Conservation (phyloP, 2,329 filamentous ascomycete genomes). For the Lasiodiplodia sp. region DNA sequence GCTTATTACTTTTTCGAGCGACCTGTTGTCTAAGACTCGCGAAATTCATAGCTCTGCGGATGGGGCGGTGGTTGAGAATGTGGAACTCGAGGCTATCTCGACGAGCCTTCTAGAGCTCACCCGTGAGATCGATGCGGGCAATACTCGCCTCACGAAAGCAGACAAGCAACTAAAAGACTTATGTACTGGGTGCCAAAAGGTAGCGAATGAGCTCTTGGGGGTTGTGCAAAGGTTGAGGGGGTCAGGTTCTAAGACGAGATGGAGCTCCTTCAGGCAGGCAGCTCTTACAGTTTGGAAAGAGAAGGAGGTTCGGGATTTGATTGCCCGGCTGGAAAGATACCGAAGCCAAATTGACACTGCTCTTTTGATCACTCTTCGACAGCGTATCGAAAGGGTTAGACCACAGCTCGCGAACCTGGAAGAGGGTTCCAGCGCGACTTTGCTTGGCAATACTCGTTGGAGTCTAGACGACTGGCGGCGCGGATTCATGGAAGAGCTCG, state of each 20-base stretch:
- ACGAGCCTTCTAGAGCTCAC: not conserved
- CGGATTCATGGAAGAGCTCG: slow-evolving; percentile 5
- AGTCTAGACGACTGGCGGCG: not conserved
- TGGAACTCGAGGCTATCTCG: slow-evolving; percentile 4
- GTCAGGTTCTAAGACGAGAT: not conserved
- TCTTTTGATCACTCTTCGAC: slow-evolving; percentile 31
- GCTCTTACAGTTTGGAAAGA: slow-evolving; percentile 11
- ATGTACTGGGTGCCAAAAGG: not conserved
- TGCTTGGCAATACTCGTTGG: too few relatives aligned
- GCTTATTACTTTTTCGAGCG: slow-evolving; percentile 5
- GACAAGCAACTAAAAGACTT: slow-evolving; percentile 3
- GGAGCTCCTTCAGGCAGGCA: slow-evolving; percentile 12
- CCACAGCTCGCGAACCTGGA: not conserved
- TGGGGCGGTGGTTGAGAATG: not conserved
- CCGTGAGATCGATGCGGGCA: not conserved
- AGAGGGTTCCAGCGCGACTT: too few relatives aligned
- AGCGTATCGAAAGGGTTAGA: not conserved
- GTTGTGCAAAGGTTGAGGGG: not conserved
- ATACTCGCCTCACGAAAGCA: not conserved
- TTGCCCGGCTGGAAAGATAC: not conserved
- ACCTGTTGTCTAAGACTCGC: slow-evolving; percentile 3
- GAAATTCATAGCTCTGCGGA: slow-evolving; percentile 7
- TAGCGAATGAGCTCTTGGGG: not conserved
- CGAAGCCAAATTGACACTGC: slow-evolving; percentile 31
- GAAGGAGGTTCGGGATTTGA: not conserved